Percentiles rank a stretch among this genome's conserved stretches.
phyloP scores from a whole-genome alignment of 2,329 filamentous ascomycete species.

The Berkeleyomyces rouxiae region DNA sequence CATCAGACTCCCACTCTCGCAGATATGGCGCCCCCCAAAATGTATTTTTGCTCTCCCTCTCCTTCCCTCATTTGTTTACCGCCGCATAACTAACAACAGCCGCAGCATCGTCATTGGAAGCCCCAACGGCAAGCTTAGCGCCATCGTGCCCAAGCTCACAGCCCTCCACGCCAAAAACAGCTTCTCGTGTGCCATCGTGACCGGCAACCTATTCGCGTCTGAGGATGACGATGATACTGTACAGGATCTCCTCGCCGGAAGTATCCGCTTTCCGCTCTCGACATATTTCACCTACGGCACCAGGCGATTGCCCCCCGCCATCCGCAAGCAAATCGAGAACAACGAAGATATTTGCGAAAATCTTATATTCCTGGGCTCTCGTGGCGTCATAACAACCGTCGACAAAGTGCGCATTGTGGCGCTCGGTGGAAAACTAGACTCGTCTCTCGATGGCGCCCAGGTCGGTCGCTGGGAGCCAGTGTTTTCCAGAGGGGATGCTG shows the following conservation, averaged over 20 bases:
- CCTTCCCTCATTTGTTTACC: background rate
- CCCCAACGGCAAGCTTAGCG: conserved; percentile 60
- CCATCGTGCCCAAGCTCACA: conserved; percentile 64
- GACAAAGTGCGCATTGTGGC: conserved; percentile 80
- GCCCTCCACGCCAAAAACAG: conserved; percentile 71
- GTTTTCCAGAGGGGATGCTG: conserved; percentile 63
- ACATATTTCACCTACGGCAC: conserved; percentile 82
- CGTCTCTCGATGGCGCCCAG: conserved; percentile 43
- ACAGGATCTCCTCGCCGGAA: conserved; percentile 51
- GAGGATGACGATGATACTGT: conserved; percentile 44
- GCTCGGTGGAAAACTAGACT: conserved; percentile 58
- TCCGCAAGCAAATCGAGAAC: conserved; percentile 57
- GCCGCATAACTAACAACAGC: conserved; percentile 11
- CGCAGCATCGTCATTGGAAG: conserved; percentile 64
- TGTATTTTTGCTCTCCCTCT: background rate
- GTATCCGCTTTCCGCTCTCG: conserved; percentile 57
- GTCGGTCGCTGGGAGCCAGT: conserved; percentile 60
- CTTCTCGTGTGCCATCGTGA: conserved; percentile 72
- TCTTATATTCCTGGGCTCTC: conserved; percentile 75
- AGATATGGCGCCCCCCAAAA: conserved; percentile 7
- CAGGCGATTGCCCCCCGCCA: conserved; percentile 48
- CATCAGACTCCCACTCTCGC: background rate
- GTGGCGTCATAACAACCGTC: conserved; percentile 72
- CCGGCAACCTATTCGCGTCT: conserved; percentile 64
- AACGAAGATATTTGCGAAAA: conserved; percentile 74